Evolutionary conservation across 768 basidiomycete genomes (phyloP), one percentile per base, ranked within the genome.

Genomic region (Mycena polygramma): DNA sequence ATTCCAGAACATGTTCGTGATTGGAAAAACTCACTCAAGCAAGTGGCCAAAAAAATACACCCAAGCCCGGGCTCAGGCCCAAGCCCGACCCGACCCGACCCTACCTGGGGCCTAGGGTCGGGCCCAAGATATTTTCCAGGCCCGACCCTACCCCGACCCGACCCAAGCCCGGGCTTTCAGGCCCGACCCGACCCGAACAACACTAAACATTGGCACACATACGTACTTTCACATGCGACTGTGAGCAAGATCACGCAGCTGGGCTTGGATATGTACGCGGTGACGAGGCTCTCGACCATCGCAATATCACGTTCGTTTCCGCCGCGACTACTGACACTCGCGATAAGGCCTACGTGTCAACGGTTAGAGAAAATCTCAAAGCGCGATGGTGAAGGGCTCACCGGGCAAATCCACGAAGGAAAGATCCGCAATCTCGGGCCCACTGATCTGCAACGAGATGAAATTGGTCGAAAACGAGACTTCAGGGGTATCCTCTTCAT

Each of bases 341-440:
- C 90, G 63, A 92, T 92, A 37, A 92, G 80, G 41, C 89, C 89
- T 89, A 41, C 53, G n/a, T 62, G 20, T 66, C 26, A 19, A 10
- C 39, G 14, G 45, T 35, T n/a, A 43, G 51, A 90, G 45, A 19
- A 36, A 41, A 10, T 4, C 10, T 30, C 2, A 26, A 35, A 4
- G 30, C 7, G 17, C 26, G 35, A 39, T 55, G 20, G n/a, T 36
- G 8, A 1, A 7, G 35, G 19, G 85, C 89, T 71, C 70, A 83
- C 90, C 89, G 4, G 91, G 91, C 1, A 92, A 78, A 76, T 92
- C 90, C 41, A 87, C 87, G 68, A 92, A 91, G 0, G 89, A 90
- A 14, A 92, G 82, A 70, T 92, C 90, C 0, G 88, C 87, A 14
- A 92, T 84, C 37, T 87, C 86, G 0, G 84, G 82, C 0, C 91